These are phyloP conservation scores for Bruguiera parviflora DNA, from an alignment of 345 rosid genomes.

Conservation along the genomic window DNA sequence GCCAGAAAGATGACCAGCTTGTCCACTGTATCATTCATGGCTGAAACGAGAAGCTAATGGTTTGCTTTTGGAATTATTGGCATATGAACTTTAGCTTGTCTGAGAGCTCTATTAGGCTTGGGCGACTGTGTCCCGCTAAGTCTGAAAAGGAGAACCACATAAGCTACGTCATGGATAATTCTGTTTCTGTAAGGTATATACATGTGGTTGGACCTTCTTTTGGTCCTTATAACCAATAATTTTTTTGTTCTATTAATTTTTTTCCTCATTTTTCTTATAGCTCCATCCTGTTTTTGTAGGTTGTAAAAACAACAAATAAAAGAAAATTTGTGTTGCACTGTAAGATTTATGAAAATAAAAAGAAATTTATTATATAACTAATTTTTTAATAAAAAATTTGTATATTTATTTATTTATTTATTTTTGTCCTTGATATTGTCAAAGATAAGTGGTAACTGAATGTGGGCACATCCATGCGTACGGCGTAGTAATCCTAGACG, in stretches of 20 bases:
- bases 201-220: slow-evolving; percentile 25
- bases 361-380: too few relatives aligned
- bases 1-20: slow-evolving; percentile 89
- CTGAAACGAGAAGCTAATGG: slow-evolving; percentile 4
- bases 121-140: neutral
- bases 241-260: slow-evolving; percentile 2
- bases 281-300: neutral
- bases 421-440: too few relatives aligned
- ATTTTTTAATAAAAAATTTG: too few relatives aligned
- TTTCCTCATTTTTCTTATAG: neutral
- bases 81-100: neutral
- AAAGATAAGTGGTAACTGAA: too few relatives aligned
- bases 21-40: slow-evolving; percentile 72
- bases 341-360: too few relatives aligned
- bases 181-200: neutral
- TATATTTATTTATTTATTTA: too few relatives aligned
- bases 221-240: slow-evolving; percentile 20
- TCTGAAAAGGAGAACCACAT: slow-evolving; percentile 39
- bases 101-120: neutral
- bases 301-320: neutral
- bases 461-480: too few relatives aligned
- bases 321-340: too few relatives aligned
- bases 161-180: slow-evolving; percentile 31
- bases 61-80: neutral
- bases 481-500: too few relatives aligned